Evolutionary conservation across 2,329 filamentous ascomycete genomes (phyloP).

Genomic region (Aureobasidium sp.): DNA sequence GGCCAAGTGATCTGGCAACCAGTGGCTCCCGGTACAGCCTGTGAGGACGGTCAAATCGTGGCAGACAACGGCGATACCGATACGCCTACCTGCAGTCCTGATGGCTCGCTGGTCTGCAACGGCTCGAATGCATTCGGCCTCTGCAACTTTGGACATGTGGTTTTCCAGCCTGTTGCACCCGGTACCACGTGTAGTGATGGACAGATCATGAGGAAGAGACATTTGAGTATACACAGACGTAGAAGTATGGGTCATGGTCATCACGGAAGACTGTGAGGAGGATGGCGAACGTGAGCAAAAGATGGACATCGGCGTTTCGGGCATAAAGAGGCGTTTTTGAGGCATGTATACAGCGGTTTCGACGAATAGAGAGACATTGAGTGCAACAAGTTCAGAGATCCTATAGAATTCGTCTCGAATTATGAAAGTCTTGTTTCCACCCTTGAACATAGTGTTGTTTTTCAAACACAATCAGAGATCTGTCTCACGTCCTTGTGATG

Average conservation of each 20-base stretch:
- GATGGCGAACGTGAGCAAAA: not conserved
- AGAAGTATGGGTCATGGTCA: not conserved
- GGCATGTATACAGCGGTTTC: not conserved
- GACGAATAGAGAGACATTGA: not conserved
- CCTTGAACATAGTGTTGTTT: not conserved
- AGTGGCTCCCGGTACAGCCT: constrained; percentile 37
- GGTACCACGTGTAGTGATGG: constrained; percentile 40
- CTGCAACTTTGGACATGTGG: constrained; percentile 36
- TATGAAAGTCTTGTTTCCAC: not conserved
- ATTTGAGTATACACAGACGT: not conserved
- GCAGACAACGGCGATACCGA: constrained; percentile 19
- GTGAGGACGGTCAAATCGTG: constrained; percentile 28
- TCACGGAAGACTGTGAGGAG: not conserved
- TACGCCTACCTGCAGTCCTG: constrained; percentile 26
- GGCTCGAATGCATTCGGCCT: constrained; percentile 35
- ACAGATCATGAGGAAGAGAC: constrained; percentile 26
- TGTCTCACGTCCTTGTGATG: not conserved
- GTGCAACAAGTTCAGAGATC: not conserved
- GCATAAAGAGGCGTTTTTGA: not conserved
- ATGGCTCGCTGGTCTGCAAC: constrained; percentile 36
- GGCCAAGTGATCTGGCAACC: constrained; percentile 34
- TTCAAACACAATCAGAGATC: not conserved
- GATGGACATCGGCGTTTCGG: not conserved
- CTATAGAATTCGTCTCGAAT: not conserved
- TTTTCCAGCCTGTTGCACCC: constrained; percentile 36